Evolutionary conservation across 2,329 filamentous ascomycete genomes (phyloP), one percentile per base, ranked within the genome.

Genomic region (Penicillium sclerotiorum): DNA sequence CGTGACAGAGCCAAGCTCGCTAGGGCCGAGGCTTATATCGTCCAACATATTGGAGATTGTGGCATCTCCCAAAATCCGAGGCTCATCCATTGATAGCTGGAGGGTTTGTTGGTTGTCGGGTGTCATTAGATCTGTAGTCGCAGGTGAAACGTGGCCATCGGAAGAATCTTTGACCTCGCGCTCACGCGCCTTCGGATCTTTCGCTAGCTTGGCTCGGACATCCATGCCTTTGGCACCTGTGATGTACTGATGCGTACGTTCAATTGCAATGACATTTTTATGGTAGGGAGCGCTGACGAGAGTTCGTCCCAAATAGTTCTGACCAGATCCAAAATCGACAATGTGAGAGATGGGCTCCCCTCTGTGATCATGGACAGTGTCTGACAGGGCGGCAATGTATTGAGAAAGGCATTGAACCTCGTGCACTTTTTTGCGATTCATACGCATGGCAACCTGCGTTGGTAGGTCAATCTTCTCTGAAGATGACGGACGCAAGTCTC

Each of bases 401-500:
- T 82, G 82, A n/a, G 93, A 88, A 65, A 97, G 96, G 65, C 93
- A 85, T 52, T 85, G 82, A 25, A 97, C 94, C 74, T 99, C 94
- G 65, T 99, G 94, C 1, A 90, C 80, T 72, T 99, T 99, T 70
- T 99, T 99, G n/a, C 87, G 83, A 55, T 90, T 95, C 94, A 99
- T 99, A 4, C 94, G 94, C 12, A 95, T 82, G 0, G 89, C 83
- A 13, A 96, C 82, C 59, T 87, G 81, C 40, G 84, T 81, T 2
- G 90, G 84, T 20, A 95, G 58, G 77, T 48, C 40, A 7, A 33
- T 71, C 13, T 60, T 46, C 11, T 64, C 32, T 2, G 43, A 23
- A 8, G 22, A 8, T 15, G 50, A 63, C 0, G 76, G 68, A 1
- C 70, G 62, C 46, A 88, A 88, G 2, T 83, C 77, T 28, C 92